Percentiles rank a stretch among this genome's conserved stretches.
Evolutionary conservation across 148 eudicot genomes (phyloP).

Genomic region (Suaeda aralocaspica): DNA sequence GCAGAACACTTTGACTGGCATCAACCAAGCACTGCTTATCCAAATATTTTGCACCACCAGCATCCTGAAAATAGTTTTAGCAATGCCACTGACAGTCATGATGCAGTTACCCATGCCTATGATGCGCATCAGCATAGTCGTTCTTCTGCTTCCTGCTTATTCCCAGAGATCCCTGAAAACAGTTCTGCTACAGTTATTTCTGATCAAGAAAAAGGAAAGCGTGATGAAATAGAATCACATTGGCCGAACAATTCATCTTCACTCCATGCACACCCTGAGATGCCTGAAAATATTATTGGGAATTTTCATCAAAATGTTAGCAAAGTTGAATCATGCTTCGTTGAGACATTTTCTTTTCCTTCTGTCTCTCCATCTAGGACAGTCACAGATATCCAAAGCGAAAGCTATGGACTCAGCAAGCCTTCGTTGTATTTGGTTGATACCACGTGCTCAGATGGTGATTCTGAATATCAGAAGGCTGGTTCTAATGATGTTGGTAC

Average conservation of each 20-base stretch:
- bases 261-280: slow-evolving; percentile 35
- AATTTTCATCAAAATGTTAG: slow-evolving; percentile 25
- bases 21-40: slow-evolving; percentile 34
- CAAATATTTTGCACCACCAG: slow-evolving; percentile 38
- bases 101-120: slow-evolving; percentile 21
- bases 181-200: slow-evolving; percentile 8
- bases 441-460: slow-evolving; percentile 22
- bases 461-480: slow-evolving; percentile 25
- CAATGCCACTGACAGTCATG: slow-evolving; percentile 21
- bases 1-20: slow-evolving; percentile 10
- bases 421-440: slow-evolving; percentile 27
- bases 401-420: slow-evolving; percentile 19
- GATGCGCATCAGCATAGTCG: slow-evolving; percentile 32
- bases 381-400: slow-evolving; percentile 22
- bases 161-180: slow-evolving; percentile 39
- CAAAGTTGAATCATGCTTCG: slow-evolving; percentile 26
- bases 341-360: slow-evolving; percentile 34
- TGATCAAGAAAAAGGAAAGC: slow-evolving; percentile 24
- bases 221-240: slow-evolving; percentile 9
- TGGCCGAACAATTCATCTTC: slow-evolving; percentile 32
- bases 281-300: slow-evolving; percentile 24
- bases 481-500: slow-evolving; percentile 17
- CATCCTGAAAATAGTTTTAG: slow-evolving; percentile 23
- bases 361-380: slow-evolving; percentile 38
- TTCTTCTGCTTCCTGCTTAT: slow-evolving; percentile 34